Evolutionary conservation across 2,329 filamentous ascomycete species (phyloP).

Genomic region (Phialophora verrucosa): DNA sequence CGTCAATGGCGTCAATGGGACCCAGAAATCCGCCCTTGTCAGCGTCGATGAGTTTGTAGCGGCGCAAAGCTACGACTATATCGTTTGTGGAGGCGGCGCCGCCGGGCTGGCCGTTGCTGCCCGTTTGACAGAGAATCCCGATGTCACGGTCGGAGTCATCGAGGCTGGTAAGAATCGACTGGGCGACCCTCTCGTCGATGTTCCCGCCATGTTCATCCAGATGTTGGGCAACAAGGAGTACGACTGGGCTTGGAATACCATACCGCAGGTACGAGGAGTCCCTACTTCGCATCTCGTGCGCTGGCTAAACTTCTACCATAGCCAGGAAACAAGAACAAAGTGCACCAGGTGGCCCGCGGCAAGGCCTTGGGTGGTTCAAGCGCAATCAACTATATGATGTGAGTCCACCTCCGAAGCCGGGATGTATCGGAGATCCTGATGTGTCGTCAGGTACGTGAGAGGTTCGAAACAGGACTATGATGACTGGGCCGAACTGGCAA

Average conservation of each 20-base stretch:
- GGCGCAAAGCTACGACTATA: constrained; percentile 35
- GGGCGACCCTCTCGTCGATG: constrained; percentile 41
- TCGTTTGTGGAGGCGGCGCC: constrained; percentile 62
- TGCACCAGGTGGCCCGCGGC: constrained; percentile 42
- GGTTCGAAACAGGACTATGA: constrained; percentile 43
- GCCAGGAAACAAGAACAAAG: constrained; percentile 32
- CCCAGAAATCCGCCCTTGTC: constrained; percentile 28
- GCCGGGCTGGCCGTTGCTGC: constrained; percentile 60
- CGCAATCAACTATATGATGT: constrained; percentile 44
- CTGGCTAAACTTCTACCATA: constrained; percentile 5
- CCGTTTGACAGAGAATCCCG: constrained; percentile 53
- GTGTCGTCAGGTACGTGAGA: constrained; percentile 34
- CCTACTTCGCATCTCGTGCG: constrained; percentile 24
- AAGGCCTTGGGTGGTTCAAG: constrained; percentile 44
- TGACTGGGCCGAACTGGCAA: constrained; percentile 43
- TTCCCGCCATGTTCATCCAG: constrained; percentile 38
- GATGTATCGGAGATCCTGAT: not conserved
- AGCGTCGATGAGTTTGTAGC: constrained; percentile 34
- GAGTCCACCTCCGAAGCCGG: not conserved
- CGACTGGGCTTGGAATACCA: constrained; percentile 46
- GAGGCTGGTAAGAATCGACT: constrained; percentile 50
- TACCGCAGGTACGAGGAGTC: constrained; percentile 39
- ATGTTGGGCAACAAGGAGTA: constrained; percentile 44
- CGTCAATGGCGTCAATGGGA: constrained; percentile 23
- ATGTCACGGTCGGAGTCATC: constrained; percentile 52